phyloP scores from a whole-genome alignment of 2,329 filamentous ascomycete species.

The Fusarium acutatum region DNA sequence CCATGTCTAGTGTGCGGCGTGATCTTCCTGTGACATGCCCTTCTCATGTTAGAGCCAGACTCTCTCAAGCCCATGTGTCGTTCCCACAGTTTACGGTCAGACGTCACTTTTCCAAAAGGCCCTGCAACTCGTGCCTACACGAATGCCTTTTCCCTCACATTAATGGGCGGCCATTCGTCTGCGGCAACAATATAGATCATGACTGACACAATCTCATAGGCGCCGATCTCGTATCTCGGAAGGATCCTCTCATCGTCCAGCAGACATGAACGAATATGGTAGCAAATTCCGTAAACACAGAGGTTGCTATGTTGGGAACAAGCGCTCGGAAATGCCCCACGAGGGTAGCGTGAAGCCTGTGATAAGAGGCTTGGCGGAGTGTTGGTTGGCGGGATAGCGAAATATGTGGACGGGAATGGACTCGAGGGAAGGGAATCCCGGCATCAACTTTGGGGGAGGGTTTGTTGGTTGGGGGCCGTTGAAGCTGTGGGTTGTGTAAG shows the following conservation, averaged over 20 bases:
- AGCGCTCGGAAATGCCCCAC: background rate
- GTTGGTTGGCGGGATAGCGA: background rate
- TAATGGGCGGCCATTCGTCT: background rate
- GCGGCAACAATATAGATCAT: background rate
- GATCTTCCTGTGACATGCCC: background rate
- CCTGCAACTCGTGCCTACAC: constrained; percentile 5
- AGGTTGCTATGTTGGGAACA: background rate
- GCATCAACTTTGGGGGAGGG: background rate
- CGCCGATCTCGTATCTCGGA: constrained; percentile 4
- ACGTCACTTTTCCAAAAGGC: constrained; percentile 2
- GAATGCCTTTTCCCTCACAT: background rate
- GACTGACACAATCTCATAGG: background rate
- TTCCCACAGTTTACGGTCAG: background rate
- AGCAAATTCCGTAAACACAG: background rate
- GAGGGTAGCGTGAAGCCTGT: background rate
- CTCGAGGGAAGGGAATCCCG: background rate
- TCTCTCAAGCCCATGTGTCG: background rate
- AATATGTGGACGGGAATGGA: background rate
- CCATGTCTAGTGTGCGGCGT: constrained; percentile 3
- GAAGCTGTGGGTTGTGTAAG: background rate
- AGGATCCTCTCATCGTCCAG: background rate
- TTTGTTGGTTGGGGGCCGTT: background rate
- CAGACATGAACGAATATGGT: constrained; percentile 9
- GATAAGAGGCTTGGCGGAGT: constrained; percentile 1
- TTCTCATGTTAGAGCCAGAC: background rate